These are phyloP conservation scores for Leucosporidium creatinivorum DNA, from an alignment of 768 basidiomycete species.

Conservation along the genomic window DNA sequence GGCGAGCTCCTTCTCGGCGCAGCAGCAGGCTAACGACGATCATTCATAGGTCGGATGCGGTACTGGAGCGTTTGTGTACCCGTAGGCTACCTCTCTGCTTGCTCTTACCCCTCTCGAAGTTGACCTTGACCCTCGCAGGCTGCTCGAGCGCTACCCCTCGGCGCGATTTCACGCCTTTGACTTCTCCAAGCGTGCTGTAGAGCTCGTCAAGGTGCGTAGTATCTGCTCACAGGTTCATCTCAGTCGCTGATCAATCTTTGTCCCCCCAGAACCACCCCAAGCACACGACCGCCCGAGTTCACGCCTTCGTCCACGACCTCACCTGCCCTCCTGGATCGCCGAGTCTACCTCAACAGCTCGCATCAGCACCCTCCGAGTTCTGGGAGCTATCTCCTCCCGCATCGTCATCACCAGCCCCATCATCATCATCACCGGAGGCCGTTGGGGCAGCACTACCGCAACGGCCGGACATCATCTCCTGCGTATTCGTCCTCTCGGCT, in stretches of 20 bases:
- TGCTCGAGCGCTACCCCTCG: conserved; percentile 23
- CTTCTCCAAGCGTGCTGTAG: conserved; percentile 26
- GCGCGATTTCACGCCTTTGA: conserved; percentile 23
- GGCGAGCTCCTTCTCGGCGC: too few species aligned
- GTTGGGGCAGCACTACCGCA: background rate
- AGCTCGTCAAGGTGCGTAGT: conserved; percentile 16
- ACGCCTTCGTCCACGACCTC: conserved; percentile 31
- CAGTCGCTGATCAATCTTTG: too few species aligned
- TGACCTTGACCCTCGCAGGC: background rate
- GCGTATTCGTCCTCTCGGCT: conserved; percentile 29
- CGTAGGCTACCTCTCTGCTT: conserved; percentile 14
- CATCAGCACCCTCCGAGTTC: background rate
- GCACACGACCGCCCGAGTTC: conserved; percentile 5
- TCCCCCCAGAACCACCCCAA: conserved; percentile 9
- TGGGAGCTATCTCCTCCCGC: background rate
- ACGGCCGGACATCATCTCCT: conserved; percentile 21
- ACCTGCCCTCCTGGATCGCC: conserved; percentile 3
- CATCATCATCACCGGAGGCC: background rate
- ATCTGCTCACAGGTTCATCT: too few species aligned
- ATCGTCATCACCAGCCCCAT: background rate
- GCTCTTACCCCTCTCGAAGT: background rate
- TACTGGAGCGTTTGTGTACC: conserved; percentile 30
- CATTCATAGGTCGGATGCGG: conserved; percentile 20
- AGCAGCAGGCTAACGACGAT: too few species aligned
- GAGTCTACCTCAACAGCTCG: conserved; percentile 2